Evolutionary conservation across 2,329 filamentous ascomycete genomes (phyloP).

Genomic region (Cladosporium cucumerinum): DNA sequence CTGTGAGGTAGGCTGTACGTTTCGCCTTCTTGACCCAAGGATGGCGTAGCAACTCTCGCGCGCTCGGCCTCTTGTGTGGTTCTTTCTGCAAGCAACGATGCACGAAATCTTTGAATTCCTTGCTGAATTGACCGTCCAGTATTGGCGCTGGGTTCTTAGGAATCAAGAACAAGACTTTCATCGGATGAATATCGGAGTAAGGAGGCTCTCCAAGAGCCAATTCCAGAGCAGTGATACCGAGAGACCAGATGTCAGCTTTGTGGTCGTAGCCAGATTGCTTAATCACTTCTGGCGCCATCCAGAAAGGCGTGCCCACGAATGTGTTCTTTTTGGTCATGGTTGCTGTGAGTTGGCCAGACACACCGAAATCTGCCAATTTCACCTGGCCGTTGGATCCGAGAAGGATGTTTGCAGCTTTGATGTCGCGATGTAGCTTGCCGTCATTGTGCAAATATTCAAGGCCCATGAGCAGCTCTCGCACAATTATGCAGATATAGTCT

Average conservation of each 20-base stretch:
- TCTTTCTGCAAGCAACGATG: conserved; percentile 77
- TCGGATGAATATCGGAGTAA: conserved; percentile 94
- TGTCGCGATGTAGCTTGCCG: conserved; percentile 93
- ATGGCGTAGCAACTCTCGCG: conserved; percentile 82
- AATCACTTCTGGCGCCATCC: conserved; percentile 99
- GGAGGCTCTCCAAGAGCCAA: conserved; percentile 89
- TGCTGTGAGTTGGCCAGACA: conserved; percentile 90
- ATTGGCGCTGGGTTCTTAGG: conserved; percentile 87
- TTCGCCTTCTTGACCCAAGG: conserved; percentile 88
- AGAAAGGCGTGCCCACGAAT: conserved; percentile 96
- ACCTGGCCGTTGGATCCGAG: conserved; percentile 89
- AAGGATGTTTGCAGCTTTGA: conserved; percentile 97
- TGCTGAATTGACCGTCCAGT: conserved; percentile 53
- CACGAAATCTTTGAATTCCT: conserved; percentile 51
- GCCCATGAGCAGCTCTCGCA: conserved; percentile 83
- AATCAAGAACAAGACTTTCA: conserved; percentile 96
- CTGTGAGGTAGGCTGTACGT: conserved; percentile 93
- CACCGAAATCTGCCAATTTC: conserved; percentile 94
- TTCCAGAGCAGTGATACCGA: conserved; percentile 91
- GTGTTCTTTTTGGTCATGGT: conserved; percentile 99
- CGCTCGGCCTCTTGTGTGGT: conserved; percentile 81
- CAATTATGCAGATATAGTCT: conserved; percentile 94
- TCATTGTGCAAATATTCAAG: conserved; percentile 91
- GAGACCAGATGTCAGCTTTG: conserved; percentile 96
- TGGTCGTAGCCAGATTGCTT: conserved; percentile 97